Percentiles rank a stretch among this genome's conserved stretches.
These are phyloP conservation scores for Oryza punctata DNA, from an alignment of 176 grass and related monocot genomes.

Conservation along the genomic window DNA sequence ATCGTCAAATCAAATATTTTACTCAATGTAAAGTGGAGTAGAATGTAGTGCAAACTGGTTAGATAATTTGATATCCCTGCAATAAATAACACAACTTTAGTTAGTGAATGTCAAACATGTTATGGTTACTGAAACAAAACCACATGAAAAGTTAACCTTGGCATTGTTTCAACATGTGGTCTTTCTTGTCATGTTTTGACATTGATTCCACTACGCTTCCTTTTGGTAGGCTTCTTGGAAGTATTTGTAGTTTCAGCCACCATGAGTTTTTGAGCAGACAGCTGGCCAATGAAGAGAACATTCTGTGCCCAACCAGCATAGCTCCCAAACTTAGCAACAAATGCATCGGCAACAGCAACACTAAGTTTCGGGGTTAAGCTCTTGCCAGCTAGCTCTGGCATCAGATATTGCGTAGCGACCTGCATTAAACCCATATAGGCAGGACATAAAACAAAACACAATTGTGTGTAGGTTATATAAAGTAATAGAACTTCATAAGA, in stretches of 20 bases:
- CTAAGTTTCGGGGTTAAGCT: conserved; percentile 71
- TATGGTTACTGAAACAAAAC: neutral
- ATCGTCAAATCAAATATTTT: neutral
- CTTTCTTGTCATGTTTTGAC: neutral
- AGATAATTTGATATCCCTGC: neutral
- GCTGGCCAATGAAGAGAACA: conserved; percentile 88
- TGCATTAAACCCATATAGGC: conserved; percentile 35
- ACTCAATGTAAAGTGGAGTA: neutral
- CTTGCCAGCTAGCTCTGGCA: conserved; percentile 75
- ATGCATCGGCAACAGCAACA: conserved; percentile 65
- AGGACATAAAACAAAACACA: conserved; percentile 16
- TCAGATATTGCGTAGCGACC: conserved; percentile 82
- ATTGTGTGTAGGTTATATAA: conserved; percentile 7
- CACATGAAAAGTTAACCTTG: conserved; percentile 4
- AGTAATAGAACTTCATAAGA: conserved; percentile 1
- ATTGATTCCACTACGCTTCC: conserved; percentile 36
- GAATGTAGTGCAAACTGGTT: neutral
- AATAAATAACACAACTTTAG: neutral
- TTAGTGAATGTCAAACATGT: neutral
- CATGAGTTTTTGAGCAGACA: conserved; percentile 58
- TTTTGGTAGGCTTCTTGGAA: conserved; percentile 49
- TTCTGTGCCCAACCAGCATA: conserved; percentile 97
- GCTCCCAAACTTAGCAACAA: conserved; percentile 80
- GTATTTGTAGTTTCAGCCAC: neutral
- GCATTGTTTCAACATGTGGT: neutral